Conservation (phyloP, 805 yeast species). For the Saccharomycopsis selenospora region DNA sequence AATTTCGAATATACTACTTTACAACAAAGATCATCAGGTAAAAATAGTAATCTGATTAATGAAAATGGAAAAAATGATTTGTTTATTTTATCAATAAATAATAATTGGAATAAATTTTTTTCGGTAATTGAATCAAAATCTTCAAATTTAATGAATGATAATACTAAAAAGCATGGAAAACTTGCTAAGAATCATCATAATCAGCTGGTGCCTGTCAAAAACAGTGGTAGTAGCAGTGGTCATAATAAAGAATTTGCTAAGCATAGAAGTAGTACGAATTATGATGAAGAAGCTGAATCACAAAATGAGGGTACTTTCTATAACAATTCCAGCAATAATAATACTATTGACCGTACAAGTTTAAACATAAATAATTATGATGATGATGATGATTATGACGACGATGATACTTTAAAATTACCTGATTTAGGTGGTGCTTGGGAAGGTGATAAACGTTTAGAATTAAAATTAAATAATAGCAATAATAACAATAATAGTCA, state of each 20-base stretch:
- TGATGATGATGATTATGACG: too few relatives aligned
- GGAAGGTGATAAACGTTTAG: slow-evolving; percentile 66
- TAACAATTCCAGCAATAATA: background rate
- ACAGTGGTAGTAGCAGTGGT: background rate
- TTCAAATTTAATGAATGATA: slow-evolving; percentile 22
- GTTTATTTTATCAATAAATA: slow-evolving; percentile 32
- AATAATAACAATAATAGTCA: slow-evolving; percentile 17
- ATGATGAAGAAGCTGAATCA: background rate
- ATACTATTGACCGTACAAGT: background rate
- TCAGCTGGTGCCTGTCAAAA: background rate
- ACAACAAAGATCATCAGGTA: background rate
- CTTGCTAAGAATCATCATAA: background rate
- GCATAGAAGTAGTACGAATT: background rate
- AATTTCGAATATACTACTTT: slow-evolving; percentile 7
- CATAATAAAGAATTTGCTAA: background rate
- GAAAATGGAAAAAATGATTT: slow-evolving; percentile 24
- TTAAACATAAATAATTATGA: background rate
- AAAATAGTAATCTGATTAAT: background rate
- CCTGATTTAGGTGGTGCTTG: slow-evolving; percentile 47
- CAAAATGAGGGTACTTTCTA: background rate
- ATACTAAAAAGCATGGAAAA: background rate
- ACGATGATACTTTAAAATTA: slow-evolving; percentile 19
- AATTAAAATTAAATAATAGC: slow-evolving; percentile 40
- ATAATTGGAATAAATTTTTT: slow-evolving; percentile 47
- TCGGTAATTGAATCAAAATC: slow-evolving; percentile 40